Base-by-base conservation (phyloP, 345 rosid genomes). In the Zanthoxylum bungeanum region DNA sequence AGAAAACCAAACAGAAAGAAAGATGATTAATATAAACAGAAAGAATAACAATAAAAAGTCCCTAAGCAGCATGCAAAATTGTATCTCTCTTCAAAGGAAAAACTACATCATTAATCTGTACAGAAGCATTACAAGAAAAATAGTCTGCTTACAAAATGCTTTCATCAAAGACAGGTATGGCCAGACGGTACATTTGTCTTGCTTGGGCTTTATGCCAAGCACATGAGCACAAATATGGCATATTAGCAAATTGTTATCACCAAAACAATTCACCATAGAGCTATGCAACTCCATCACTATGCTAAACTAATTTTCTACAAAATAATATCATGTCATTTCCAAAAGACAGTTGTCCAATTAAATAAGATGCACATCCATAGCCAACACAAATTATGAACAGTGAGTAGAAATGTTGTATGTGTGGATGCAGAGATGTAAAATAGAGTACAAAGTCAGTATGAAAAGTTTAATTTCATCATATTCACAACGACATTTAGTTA, bases 51-150 rank as follows among this genome's bases (percentile, higher is more conserved):
- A 19, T 7, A 66, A 17, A 61, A 33, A 51, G 61, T 58, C 36
- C 19, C 28, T 27, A n/a, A 50, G 75, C 28, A 60, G 50, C 31
- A 69, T 27, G 64, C 60, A 61, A 40, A 64, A 61, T 62, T 70
- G 36, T 50, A 50, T 4, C 55, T 19, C 55, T 50, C 24, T 5
- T 49, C 55, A 7, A 10, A 50, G 25, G n/a, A 50, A 50, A 21
- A 60, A 34, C 64, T 5, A 19, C 64, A 60, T 60, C n/a, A 34
- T 19, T 21, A 34, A 60, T 39, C 30, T 17, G 55, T 9, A 30
- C 39, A 30, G 22, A 19, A 25, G 5, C 25, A 39, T 24, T 40
- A 27, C 5, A 40, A 24, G 40, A 8, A n/a, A 40, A 6, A 40
- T 24, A 40, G 37, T 27, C 12, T 2, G 2, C 50, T 44, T 27